These are phyloP conservation scores for Aureobasidium lini DNA, from an alignment of 2,329 filamentous ascomycete species.

Conservation along the genomic window DNA sequence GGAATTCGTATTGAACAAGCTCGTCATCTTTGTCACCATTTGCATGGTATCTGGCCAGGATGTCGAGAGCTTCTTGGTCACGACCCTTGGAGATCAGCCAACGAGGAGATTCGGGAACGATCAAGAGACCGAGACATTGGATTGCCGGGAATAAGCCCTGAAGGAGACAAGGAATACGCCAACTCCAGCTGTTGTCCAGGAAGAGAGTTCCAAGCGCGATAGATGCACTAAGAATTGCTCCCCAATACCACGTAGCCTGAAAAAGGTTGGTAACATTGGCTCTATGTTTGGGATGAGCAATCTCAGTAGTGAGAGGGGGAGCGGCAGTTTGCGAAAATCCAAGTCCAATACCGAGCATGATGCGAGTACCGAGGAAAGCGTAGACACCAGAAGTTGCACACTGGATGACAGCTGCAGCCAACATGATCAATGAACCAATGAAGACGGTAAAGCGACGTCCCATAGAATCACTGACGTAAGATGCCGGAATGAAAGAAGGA, in stretches of 20 bases:
- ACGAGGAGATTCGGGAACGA: slow-evolving; percentile 22
- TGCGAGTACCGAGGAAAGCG: slow-evolving; percentile 17
- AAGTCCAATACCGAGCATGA: slow-evolving; percentile 29
- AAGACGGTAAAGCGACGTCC: slow-evolving; percentile 22
- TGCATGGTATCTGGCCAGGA: slow-evolving; percentile 37
- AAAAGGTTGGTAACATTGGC: slow-evolving; percentile 30
- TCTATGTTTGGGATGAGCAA: slow-evolving; percentile 10
- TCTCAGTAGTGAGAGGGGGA: slow-evolving; percentile 4
- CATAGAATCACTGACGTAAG: slow-evolving; percentile 19
- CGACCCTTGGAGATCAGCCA: slow-evolving; percentile 22
- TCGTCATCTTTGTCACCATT: slow-evolving; percentile 39
- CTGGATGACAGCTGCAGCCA: slow-evolving; percentile 19
- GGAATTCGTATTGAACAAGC: slow-evolving; percentile 52
- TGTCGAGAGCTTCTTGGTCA: slow-evolving; percentile 22
- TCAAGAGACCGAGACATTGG: slow-evolving; percentile 18
- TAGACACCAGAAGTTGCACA: slow-evolving; percentile 20
- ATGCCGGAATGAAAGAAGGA: slow-evolving; percentile 20
- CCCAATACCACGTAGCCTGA: slow-evolving; percentile 21
- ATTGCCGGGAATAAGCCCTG: slow-evolving; percentile 21
- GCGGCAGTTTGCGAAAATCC: slow-evolving; percentile 26
- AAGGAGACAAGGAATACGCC: slow-evolving; percentile 22
- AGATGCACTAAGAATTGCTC: slow-evolving; percentile 21
- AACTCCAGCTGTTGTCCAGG: slow-evolving; percentile 20
- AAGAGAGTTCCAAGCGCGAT: slow-evolving; percentile 20
- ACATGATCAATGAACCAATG: slow-evolving; percentile 18